Conservation (phyloP, 441 rosid species). For the Euphorbia celastroides region DNA sequence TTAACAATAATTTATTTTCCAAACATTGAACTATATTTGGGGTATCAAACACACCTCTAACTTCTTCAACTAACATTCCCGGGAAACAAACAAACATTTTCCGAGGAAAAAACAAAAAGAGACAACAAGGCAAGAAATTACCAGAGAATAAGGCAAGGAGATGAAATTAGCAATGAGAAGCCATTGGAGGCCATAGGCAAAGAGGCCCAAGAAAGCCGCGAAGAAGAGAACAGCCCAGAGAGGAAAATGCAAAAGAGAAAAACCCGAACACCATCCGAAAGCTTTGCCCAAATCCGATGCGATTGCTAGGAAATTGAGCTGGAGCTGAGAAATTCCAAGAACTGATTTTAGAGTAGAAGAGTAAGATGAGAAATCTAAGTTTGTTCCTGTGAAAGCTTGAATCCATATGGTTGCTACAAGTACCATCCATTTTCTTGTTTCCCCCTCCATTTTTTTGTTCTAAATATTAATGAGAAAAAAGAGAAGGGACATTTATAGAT, state of each 20-base stretch:
- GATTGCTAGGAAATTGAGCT: slow-evolving; percentile 72
- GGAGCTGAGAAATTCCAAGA: slow-evolving; percentile 75
- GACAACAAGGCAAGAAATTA: slow-evolving; percentile 14
- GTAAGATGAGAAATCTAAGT: slow-evolving; percentile 87
- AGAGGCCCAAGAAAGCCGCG: slow-evolving; percentile 74
- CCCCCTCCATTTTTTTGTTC: slow-evolving; percentile 22
- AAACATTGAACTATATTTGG: no score
- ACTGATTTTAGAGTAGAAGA: slow-evolving; percentile 64
- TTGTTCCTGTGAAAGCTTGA: slow-evolving; percentile 90
- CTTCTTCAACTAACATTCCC: no score
- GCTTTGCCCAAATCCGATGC: slow-evolving; percentile 92
- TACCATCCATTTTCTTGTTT: slow-evolving; percentile 71
- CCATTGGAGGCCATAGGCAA: slow-evolving; percentile 84
- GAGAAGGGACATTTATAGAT: background rate
- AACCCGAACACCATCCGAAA: slow-evolving; percentile 92
- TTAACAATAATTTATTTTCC: no score
- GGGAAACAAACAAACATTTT: background rate
- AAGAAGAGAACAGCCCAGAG: slow-evolving; percentile 60
- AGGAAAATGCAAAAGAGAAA: slow-evolving; percentile 61
- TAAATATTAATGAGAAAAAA: background rate
- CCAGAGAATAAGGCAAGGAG: slow-evolving; percentile 57
- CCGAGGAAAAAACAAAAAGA: background rate
- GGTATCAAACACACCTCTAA: background rate
- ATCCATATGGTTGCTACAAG: slow-evolving; percentile 75
- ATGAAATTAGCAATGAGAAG: slow-evolving; percentile 49